Base-by-base conservation (phyloP, 768 basidiomycete species). In the Mycena crocata region DNA sequence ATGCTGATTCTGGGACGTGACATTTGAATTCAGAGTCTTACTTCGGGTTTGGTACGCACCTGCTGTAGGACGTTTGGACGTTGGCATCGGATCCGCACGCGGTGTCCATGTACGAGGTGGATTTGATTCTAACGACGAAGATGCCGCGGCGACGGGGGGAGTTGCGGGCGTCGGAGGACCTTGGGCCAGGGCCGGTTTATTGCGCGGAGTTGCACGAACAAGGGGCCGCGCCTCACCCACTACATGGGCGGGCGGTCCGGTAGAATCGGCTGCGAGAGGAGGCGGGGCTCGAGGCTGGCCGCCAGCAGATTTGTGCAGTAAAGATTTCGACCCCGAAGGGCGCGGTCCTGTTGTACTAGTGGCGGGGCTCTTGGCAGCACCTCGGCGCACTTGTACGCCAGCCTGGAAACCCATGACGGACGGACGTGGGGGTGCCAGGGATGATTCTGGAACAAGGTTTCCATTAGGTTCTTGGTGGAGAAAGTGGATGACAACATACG, bases 361-460 rank as follows among this genome's bases (percentile, higher is more conserved):
- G n/a, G 6, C 44, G n/a, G 10, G 5, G 44, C 44, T 10, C 23
- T 24, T 26, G 6, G 24, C 14, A 48, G 15, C 48, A 26, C 30
- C 48, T 32, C 57, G n/a, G 42, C 57, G 64, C 30, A 65, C 28
- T 10, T 57, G 12, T 3, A 45, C 28, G 19, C 57, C 34, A n/a
- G 32, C 57, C 40, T 65, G 32, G 9, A 65, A 28, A 7, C 40
- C 58, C 8, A 52, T 44, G 35, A 55, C 34, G 57, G 50, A 51
- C 6, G 35, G 28, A 5, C n/a, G n/a, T 3, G 37, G 17, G 3
- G 23, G 24, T 9, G n/a, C 14, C 5, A 34, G 57, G 42, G 32
- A 1, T 13, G 50, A 21, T 23, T 32, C 50, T 61, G 30, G 21
- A 34, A 24, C 3, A 48, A 21, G 3, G 31, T 58, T 9, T 28